Evolutionary conservation across 2,329 filamentous ascomycete species (phyloP).

Genomic region (Chaetoscypha palmicola): DNA sequence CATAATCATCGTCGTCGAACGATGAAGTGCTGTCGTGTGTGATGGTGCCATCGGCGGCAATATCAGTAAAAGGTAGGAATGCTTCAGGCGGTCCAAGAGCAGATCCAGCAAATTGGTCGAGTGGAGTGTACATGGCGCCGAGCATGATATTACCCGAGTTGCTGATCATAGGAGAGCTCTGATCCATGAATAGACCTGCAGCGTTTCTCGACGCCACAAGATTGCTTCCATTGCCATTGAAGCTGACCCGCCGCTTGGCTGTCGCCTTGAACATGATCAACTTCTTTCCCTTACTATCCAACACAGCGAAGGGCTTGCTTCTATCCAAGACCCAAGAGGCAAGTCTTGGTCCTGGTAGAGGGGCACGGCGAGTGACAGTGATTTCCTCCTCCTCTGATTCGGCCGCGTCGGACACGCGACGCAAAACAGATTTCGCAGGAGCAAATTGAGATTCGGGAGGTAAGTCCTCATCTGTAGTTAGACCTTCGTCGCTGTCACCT

Average conservation of each 20-base stretch:
- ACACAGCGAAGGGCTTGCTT: constrained; percentile 35
- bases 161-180: constrained; percentile 48
- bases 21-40: constrained; percentile 46
- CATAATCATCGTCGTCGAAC: constrained; percentile 44
- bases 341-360: constrained; percentile 27
- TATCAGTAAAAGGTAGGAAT: constrained; percentile 60
- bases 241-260: constrained; percentile 30
- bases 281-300: constrained; percentile 34
- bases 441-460: constrained; percentile 40
- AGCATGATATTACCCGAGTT: constrained; percentile 73
- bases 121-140: constrained; percentile 44
- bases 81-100: constrained; percentile 68
- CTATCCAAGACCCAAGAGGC: constrained; percentile 30
- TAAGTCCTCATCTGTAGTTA: constrained; percentile 53
- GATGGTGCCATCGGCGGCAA: constrained; percentile 48
- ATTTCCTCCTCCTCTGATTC: constrained; percentile 33
- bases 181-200: constrained; percentile 3
- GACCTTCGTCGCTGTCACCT: constrained; percentile 50
- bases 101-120: constrained; percentile 39
- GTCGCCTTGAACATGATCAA: constrained; percentile 37
- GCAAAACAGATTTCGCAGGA: constrained; percentile 43
- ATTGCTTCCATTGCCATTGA: constrained; percentile 28
- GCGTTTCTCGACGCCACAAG: not conserved
- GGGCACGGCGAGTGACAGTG: constrained; percentile 23
- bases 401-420: constrained; percentile 37